These are phyloP conservation scores for Alternaria incomplexa DNA, from an alignment of 2,329 filamentous ascomycete genomes.

Conservation along the genomic window DNA sequence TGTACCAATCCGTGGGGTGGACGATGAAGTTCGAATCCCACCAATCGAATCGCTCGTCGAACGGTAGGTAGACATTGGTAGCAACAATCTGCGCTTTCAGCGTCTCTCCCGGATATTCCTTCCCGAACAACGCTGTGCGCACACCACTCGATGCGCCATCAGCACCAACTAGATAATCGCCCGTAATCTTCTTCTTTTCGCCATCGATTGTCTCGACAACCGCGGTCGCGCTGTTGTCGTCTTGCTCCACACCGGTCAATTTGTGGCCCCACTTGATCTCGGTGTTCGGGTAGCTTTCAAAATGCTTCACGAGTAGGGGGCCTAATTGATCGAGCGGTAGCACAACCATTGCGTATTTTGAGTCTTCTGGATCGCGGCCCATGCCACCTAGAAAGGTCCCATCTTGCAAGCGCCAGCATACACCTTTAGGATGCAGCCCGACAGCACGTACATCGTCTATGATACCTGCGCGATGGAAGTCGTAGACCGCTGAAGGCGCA, in stretches of 20 bases:
- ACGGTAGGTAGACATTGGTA: constrained; percentile 67
- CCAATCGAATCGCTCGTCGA: constrained; percentile 62
- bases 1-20: constrained; percentile 66
- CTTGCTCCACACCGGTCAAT: constrained; percentile 38
- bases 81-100: constrained; percentile 67
- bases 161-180: constrained; percentile 44
- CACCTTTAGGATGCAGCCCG: constrained; percentile 51
- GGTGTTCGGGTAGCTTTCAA: constrained; percentile 34
- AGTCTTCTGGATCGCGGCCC: constrained; percentile 36
- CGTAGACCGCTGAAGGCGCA: constrained; percentile 63
- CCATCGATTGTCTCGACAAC: constrained; percentile 35
- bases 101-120: constrained; percentile 63
- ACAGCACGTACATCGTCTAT: constrained; percentile 57
- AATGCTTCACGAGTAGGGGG: constrained; percentile 36
- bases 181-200: constrained; percentile 31
- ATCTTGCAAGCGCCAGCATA: constrained; percentile 54
- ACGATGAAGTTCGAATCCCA: constrained; percentile 67
- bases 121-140: constrained; percentile 40
- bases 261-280: constrained; percentile 42
- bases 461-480: constrained; percentile 65
- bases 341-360: constrained; percentile 37
- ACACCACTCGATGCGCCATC: constrained; percentile 45
- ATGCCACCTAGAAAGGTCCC: constrained; percentile 40
- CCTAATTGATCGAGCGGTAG: constrained; percentile 40
- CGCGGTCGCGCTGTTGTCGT: constrained; percentile 36